These are phyloP conservation scores for Populus ilicifolia DNA, from an alignment of 345 rosid genomes.

Conservation along the genomic window DNA sequence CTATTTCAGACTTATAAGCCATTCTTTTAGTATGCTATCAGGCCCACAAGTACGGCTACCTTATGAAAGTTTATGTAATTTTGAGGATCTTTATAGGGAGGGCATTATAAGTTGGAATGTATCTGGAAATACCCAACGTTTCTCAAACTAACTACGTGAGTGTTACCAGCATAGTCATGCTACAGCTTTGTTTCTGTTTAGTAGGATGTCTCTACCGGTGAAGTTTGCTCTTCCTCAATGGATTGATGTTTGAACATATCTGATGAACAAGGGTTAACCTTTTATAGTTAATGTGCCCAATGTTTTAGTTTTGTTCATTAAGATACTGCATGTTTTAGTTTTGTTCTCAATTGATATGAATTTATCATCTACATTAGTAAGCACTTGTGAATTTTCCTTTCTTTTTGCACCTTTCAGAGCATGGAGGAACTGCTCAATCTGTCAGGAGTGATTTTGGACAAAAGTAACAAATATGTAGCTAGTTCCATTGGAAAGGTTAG, in stretches of 20 bases:
- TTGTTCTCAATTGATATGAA: background rate
- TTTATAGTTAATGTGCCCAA: background rate
- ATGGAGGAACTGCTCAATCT: slow-evolving; percentile 41
- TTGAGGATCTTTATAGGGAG: background rate
- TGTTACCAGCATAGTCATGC: background rate
- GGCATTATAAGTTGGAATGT: background rate
- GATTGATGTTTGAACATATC: slow-evolving; percentile 3
- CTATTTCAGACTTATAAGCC: background rate
- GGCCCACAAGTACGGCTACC: background rate
- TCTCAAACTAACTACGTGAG: background rate
- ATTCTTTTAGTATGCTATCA: background rate
- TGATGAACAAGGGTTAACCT: background rate
- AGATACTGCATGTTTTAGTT: background rate
- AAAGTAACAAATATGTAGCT: slow-evolving; percentile 13
- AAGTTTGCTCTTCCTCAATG: background rate
- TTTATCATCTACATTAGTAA: background rate
- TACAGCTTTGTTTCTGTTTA: background rate
- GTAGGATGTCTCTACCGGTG: background rate
- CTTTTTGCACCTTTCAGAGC: slow-evolving; percentile 34
- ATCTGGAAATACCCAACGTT: background rate
- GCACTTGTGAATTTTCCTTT: background rate
- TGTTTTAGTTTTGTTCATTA: background rate
- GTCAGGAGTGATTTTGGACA: slow-evolving; percentile 18
- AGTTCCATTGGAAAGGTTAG: slow-evolving; percentile 38
- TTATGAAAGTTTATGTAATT: background rate